Evolutionary conservation across 2,329 filamentous ascomycete genomes (phyloP).

Genomic region (Sphaerulina vaccinii): DNA sequence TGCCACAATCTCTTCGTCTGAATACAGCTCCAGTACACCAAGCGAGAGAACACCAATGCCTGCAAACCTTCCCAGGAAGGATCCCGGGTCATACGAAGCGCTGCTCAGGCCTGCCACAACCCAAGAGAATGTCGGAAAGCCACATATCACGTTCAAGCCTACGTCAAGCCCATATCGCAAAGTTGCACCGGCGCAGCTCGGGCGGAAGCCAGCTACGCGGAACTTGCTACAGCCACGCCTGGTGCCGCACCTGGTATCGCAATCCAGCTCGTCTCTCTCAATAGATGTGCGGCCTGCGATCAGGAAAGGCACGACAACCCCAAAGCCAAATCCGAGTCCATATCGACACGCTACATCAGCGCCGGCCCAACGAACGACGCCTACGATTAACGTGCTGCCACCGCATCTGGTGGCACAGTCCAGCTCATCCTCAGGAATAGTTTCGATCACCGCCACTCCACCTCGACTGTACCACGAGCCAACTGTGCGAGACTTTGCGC

Average conservation of each 20-base stretch:
- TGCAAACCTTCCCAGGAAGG: slow-evolving; percentile 19
- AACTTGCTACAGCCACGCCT: neutral
- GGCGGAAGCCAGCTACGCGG: neutral
- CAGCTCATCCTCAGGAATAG: slow-evolving; percentile 13
- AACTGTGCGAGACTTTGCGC: slow-evolving; percentile 37
- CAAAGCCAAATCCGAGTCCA: slow-evolving; percentile 12
- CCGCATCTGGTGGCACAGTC: slow-evolving; percentile 12
- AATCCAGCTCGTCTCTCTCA: neutral
- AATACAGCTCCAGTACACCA: slow-evolving; percentile 28
- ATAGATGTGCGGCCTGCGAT: too few relatives aligned
- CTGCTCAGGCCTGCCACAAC: slow-evolving; percentile 12
- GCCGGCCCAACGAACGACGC: neutral
- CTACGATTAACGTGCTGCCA: slow-evolving; percentile 7
- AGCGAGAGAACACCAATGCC: slow-evolving; percentile 15
- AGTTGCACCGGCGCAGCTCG: neutral
- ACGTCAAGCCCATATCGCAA: neutral
- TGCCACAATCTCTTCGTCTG: slow-evolving; percentile 26
- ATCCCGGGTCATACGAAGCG: slow-evolving; percentile 27
- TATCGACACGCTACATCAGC: neutral
- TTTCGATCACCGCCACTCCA: slow-evolving; percentile 31
- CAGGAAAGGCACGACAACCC: slow-evolving; percentile 12
- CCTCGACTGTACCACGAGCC: slow-evolving; percentile 35
- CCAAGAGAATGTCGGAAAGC: too few relatives aligned
- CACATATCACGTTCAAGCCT: too few relatives aligned
- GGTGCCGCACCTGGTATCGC: neutral